Base-by-base conservation (phyloP, 768 basidiomycete genomes). In the Naematelia encephala region DNA sequence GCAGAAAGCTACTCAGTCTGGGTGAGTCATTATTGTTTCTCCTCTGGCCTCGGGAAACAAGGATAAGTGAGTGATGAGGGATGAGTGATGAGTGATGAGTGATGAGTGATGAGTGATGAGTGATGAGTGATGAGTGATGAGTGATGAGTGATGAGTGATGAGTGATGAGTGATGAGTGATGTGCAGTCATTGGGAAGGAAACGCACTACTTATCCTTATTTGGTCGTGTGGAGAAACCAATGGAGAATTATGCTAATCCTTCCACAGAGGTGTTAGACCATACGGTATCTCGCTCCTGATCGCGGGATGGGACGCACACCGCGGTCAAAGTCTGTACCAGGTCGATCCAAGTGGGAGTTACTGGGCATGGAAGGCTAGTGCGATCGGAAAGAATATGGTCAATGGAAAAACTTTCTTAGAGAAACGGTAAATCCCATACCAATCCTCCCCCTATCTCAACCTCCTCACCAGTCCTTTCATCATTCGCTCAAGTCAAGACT, bases 331-430 rank as follows among this genome's bases (percentile, higher is more conserved):
- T n/a, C 82, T 99, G 66, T 98, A 96, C 80, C 96, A 99, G 78
- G 93, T 99, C 44, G 96, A 99, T 80, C 96, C 96, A 42, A 96
- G 92, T 34, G 96, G 96, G 55, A 91, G 91, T 28, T 99, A 90
- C 80, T 99, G 96, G 96, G 94, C 96, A 27, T 99, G 96, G 96
- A 99, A 99, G 77, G 96, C 96, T 5, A 94, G 91, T 75, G 96
- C 96, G 11, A 99, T 98, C 69, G 96, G 96, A 42, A 99, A 99
- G 81, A 98, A 98, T 79, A 97, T 98, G 91, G 86, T 92, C 47
- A 99, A 99, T 70, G 96, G 93, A 30, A 99, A 99, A 80, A 99
- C 96, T 5, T 99, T 99, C 80, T 79, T 99, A 66, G 96, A 99
- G 80, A 99, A 99, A 80, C 86, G 96, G 91, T 92, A 67, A 71